Evolutionary conservation across 106 monocot species (phyloP).

Genomic region (Dendrobium chrysotoxum): DNA sequence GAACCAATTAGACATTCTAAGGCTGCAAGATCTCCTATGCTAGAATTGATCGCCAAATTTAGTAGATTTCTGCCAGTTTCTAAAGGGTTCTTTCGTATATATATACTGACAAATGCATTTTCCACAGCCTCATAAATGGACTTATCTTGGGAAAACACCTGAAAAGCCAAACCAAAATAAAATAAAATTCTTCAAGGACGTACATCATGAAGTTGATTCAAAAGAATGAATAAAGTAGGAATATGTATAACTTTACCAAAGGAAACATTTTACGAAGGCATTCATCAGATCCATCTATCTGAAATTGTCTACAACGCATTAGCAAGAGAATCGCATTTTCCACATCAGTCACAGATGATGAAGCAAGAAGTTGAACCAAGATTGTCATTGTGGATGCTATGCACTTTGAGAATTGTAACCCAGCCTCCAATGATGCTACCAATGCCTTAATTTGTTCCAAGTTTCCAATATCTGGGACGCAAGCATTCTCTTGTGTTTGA

Average conservation of each 20-base stretch:
- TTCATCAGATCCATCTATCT: conserved; percentile 94
- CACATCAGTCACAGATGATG: conserved; percentile 82
- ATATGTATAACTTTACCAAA: conserved; percentile 45
- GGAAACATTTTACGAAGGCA: conserved; percentile 88
- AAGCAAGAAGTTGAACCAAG: conserved; percentile 79
- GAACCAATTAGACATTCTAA: conserved; percentile 70
- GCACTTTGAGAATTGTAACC: conserved; percentile 69
- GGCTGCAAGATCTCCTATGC: conserved; percentile 82
- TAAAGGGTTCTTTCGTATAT: conserved; percentile 56
- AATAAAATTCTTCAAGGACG: background rate
- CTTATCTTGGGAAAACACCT: conserved; percentile 95
- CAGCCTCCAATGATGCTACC: conserved; percentile 93
- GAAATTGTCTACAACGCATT: conserved; percentile 96
- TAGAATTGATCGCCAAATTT: conserved; percentile 59
- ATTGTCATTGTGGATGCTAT: conserved; percentile 66
- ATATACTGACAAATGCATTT: conserved; percentile 85
- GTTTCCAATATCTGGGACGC: conserved; percentile 60
- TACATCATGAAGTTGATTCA: background rate
- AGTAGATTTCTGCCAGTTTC: conserved; percentile 82
- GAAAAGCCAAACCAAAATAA: conserved; percentile 9
- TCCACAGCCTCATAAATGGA: conserved; percentile 95
- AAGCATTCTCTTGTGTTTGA: conserved; percentile 23
- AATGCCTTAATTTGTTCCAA: conserved; percentile 86
- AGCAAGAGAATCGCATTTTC: conserved; percentile 82
- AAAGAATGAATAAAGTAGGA: background rate